Evolutionary conservation across 2,329 filamentous ascomycete species (phyloP).

Genomic region (Aspergillus fijiensis): DNA sequence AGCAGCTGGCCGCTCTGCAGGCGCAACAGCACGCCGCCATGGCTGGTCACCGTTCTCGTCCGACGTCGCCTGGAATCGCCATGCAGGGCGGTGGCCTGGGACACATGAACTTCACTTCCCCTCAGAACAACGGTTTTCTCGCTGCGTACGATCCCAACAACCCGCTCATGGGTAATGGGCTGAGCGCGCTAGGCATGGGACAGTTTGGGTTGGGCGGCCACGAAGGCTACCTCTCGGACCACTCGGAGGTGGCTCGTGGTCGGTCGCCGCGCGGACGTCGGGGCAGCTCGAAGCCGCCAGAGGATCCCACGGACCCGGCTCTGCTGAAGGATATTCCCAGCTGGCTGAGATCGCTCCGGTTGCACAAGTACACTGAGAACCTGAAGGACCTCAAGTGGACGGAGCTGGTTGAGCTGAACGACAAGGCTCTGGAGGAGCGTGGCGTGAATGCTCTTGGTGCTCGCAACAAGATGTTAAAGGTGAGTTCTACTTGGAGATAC

Average conservation of each 20-base stretch:
- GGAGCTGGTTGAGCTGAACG: slow-evolving; percentile 86
- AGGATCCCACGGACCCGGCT: slow-evolving; percentile 89
- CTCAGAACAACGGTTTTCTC: slow-evolving; percentile 92
- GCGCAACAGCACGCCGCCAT: slow-evolving; percentile 61
- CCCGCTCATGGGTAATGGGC: slow-evolving; percentile 67
- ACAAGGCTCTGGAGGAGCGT: slow-evolving; percentile 86
- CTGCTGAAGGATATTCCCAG: slow-evolving; percentile 92
- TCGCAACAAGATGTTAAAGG: slow-evolving; percentile 96
- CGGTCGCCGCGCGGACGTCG: slow-evolving; percentile 88
- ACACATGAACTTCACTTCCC: slow-evolving; percentile 73
- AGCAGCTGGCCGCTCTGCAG: slow-evolving; percentile 81
- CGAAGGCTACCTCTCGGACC: slow-evolving; percentile 90
- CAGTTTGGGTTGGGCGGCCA: slow-evolving; percentile 69
- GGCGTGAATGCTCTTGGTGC: slow-evolving; percentile 95
- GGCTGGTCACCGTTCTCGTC: slow-evolving; percentile 73
- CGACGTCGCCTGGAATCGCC: slow-evolving; percentile 82
- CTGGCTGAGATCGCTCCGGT: slow-evolving; percentile 88
- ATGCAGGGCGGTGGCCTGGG: slow-evolving; percentile 67
- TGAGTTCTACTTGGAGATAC: slow-evolving; percentile 35
- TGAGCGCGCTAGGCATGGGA: slow-evolving; percentile 69
- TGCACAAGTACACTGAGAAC: slow-evolving; percentile 99
- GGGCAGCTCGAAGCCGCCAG: slow-evolving; percentile 94
- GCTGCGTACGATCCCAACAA: slow-evolving; percentile 77
- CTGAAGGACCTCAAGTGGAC: slow-evolving; percentile 97
- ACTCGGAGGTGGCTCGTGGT: slow-evolving; percentile 85